Evolutionary conservation across 257 asterid genomes (phyloP).

Genomic region (Thymus mandschuricus): DNA sequence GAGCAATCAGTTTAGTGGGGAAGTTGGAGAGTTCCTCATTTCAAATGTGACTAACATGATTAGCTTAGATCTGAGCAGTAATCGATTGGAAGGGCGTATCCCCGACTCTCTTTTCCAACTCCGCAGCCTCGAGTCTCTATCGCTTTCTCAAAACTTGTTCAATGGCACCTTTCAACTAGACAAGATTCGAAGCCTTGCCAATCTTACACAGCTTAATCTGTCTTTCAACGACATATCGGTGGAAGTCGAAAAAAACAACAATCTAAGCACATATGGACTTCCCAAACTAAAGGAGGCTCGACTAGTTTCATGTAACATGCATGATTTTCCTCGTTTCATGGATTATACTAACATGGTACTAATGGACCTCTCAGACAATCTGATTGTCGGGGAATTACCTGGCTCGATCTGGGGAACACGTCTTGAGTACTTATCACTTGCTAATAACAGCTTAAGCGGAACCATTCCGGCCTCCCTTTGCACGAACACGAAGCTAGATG

Average conservation of each 20-base stretch:
- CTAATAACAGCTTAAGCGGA: not conserved
- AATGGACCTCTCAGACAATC: not conserved
- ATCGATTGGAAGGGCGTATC: constrained; percentile 36
- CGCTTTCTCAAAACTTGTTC: no score
- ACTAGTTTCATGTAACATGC: constrained; percentile 32
- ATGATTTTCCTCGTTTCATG: constrained; percentile 35
- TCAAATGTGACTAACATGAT: constrained; percentile 15
- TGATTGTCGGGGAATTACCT: not conserved
- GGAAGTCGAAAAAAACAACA: no score
- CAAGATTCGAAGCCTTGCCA: not conserved
- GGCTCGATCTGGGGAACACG: not conserved
- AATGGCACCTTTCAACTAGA: no score
- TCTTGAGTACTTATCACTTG: not conserved
- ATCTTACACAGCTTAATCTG: not conserved
- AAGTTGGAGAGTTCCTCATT: no score
- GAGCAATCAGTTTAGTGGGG: no score
- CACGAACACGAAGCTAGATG: not conserved
- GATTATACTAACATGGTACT: not conserved
- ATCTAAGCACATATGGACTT: no score
- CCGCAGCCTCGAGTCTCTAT: no score
- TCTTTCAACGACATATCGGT: not conserved
- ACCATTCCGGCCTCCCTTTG: constrained; percentile 37
- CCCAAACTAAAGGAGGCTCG: not conserved
- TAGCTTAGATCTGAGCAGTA: constrained; percentile 44
- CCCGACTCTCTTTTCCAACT: no score